These are phyloP conservation scores for Metschnikowia vanudenii DNA, from an alignment of 805 yeast genomes.

Conservation along the genomic window DNA sequence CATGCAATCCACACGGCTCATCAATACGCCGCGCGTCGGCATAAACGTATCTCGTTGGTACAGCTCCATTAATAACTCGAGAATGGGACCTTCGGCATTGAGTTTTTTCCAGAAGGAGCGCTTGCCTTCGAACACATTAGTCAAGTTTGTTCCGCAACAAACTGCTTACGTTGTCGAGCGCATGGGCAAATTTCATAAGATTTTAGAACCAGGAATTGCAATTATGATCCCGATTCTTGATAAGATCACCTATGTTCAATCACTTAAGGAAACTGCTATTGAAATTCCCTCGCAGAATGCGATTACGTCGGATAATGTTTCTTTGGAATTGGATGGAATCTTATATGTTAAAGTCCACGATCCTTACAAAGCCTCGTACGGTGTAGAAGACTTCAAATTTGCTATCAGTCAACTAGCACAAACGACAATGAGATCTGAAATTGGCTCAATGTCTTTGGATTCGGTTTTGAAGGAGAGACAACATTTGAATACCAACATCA, in stretches of 20 bases:
- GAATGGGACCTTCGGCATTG: constrained; percentile 24
- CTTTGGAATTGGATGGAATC: constrained; percentile 82
- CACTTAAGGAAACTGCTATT: constrained; percentile 78
- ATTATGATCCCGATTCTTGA: constrained; percentile 71
- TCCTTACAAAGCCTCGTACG: constrained; percentile 82
- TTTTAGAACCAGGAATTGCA: constrained; percentile 74
- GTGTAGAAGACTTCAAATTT: constrained; percentile 84
- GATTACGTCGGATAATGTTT: constrained; percentile 82
- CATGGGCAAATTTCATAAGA: constrained; percentile 76
- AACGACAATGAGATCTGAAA: constrained; percentile 87
- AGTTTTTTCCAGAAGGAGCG: constrained; percentile 60
- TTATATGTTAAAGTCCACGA: constrained; percentile 74
- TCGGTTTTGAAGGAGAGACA: constrained; percentile 77
- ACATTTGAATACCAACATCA: constrained; percentile 66
- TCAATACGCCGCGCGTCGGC: not conserved
- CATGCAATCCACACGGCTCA: constrained; percentile 8
- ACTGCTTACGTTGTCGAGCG: constrained; percentile 89
- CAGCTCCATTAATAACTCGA: constrained; percentile 7
- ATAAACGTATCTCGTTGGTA: constrained; percentile 8
- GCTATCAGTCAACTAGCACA: constrained; percentile 85
- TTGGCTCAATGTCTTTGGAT: constrained; percentile 79
- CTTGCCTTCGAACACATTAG: constrained; percentile 71
- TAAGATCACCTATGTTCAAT: constrained; percentile 76
- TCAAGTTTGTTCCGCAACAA: constrained; percentile 85
- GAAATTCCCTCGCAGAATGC: constrained; percentile 84